Percentiles rank a stretch among this genome's conserved stretches.
Evolutionary conservation across 2,329 filamentous ascomycete species (phyloP).

Genomic region (Hansfordia pulvinata): DNA sequence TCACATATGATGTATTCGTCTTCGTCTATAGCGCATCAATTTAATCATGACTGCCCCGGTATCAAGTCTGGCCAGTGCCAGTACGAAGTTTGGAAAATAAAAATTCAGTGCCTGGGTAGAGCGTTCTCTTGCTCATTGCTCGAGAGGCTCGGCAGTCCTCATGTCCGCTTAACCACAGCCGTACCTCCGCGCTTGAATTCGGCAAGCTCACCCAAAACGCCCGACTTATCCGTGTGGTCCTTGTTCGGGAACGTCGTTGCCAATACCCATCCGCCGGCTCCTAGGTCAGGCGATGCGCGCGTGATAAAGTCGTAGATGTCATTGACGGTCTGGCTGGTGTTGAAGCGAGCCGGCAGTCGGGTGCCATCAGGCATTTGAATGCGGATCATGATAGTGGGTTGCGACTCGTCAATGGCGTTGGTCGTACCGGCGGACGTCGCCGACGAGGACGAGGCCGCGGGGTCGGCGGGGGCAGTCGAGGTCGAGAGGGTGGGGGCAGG

Average conservation of each 20-base stretch:
- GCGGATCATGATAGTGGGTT: conserved; percentile 57
- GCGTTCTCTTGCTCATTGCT: too few relatives aligned
- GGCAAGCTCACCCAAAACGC: conserved; percentile 43
- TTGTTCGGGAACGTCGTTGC: conserved; percentile 77
- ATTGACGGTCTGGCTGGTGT: conserved; percentile 62
- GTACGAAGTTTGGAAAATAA: too few relatives aligned
- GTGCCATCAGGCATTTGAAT: conserved; percentile 70
- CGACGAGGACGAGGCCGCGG: conserved; percentile 12
- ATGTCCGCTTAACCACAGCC: conserved; percentile 47
- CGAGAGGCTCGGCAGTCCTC: too few relatives aligned
- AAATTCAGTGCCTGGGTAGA: too few relatives aligned
- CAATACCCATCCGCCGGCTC: conserved; percentile 53
- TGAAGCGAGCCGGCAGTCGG: conserved; percentile 67
- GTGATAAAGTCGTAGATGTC: conserved; percentile 67
- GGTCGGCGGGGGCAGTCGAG: conserved; percentile 15
- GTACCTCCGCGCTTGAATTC: conserved; percentile 56
- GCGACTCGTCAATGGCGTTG: conserved; percentile 44
- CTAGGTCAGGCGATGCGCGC: conserved; percentile 43
- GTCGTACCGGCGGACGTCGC: conserved; percentile 9
- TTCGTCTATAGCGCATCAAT: too few relatives aligned
- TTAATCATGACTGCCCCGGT: too few relatives aligned
- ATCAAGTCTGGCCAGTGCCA: too few relatives aligned
- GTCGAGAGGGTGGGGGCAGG: conserved; percentile 18
- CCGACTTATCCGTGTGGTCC: conserved; percentile 55
- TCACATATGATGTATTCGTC: too few relatives aligned